Conservation (phyloP, 2,329 filamentous ascomycete species). For the Talaromyces sp. region DNA sequence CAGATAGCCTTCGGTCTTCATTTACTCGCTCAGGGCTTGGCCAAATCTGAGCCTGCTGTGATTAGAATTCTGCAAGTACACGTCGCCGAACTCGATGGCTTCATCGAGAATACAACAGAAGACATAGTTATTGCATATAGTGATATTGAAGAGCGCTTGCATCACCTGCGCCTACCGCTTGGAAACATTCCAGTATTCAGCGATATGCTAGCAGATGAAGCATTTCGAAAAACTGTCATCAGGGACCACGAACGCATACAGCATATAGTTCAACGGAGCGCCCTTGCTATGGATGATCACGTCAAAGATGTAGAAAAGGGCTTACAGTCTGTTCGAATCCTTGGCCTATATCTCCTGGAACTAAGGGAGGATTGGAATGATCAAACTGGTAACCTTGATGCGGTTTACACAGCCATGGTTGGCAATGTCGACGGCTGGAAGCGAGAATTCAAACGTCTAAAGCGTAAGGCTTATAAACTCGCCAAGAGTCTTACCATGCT, state of each 20-base stretch:
- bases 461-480: conserved; percentile 67
- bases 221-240: conserved; percentile 77
- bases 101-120: conserved; percentile 79
- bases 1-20: conserved; percentile 95
- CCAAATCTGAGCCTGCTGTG: conserved; percentile 84
- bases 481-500: conserved; percentile 69
- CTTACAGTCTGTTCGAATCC: conserved; percentile 69
- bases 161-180: conserved; percentile 77
- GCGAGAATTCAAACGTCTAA: conserved; percentile 71
- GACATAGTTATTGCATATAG: conserved; percentile 74
- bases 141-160: conserved; percentile 77
- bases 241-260: conserved; percentile 89
- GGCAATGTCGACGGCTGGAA: conserved; percentile 91
- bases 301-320: conserved; percentile 77
- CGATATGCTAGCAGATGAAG: conserved; percentile 78
- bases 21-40: conserved; percentile 76
- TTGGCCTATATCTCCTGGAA: conserved; percentile 69
- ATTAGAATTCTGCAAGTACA: conserved; percentile 85
- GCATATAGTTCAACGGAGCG: conserved; percentile 78
- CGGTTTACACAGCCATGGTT: conserved; percentile 85
- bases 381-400: conserved; percentile 58
- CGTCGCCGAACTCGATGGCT: conserved; percentile 90
- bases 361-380: conserved; percentile 62
- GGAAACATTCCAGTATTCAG: conserved; percentile 80
- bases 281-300: conserved; percentile 69